Evolutionary conservation across 106 monocot genomes (phyloP), one percentile per base, ranked within the genome.

Genomic region (Chionographis japonica): DNA sequence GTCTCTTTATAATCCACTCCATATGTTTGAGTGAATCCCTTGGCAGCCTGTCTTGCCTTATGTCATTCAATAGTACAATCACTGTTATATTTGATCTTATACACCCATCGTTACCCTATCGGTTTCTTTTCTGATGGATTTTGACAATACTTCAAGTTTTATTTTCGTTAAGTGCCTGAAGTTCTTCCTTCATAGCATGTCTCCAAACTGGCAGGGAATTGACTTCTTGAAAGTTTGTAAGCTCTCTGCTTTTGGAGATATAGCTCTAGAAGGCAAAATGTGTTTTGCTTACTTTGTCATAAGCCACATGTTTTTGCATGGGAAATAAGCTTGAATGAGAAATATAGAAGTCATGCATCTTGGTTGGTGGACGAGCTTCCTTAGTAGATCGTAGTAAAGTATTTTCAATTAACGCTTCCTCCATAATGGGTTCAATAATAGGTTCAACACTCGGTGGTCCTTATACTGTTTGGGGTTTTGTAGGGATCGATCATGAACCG

Each of bases 111-210:
- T 4, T 4, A 53, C 13, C 53, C 53, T 8, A 53, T 12, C 0
- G 14, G 0, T 12, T 61, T 40, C 39, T 61, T 61, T 14, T 39
- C 61, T 61, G 3, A 10, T 20, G 37, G 61, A 61, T 3, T 14
- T 40, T 12, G 6, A 12, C 13, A 40, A 61, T 38, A 4, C 39
- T 18, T 20, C 61, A 61, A 11, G 61, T 61, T 6, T 40, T 61
- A 37, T 61, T 40, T 61, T 59, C 27, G 35, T 59, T 2, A 27
- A 37, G 13, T 5, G 61, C 9, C 12, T 11, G 39, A 5, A 61
- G 20, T 61, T 61, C 61, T 61, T 59, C 59, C 12, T 61, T 40
- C 39, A 61, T 61, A 14, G 39, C 4, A 4, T 61, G 17, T n/a
- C 13, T 61, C 39, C 37, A 39, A 61, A 61, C 3, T 39, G 61